Base-by-base conservation (phyloP, 192 early-diverging fungal genomes). In the Anaeromyces robustus region DNA sequence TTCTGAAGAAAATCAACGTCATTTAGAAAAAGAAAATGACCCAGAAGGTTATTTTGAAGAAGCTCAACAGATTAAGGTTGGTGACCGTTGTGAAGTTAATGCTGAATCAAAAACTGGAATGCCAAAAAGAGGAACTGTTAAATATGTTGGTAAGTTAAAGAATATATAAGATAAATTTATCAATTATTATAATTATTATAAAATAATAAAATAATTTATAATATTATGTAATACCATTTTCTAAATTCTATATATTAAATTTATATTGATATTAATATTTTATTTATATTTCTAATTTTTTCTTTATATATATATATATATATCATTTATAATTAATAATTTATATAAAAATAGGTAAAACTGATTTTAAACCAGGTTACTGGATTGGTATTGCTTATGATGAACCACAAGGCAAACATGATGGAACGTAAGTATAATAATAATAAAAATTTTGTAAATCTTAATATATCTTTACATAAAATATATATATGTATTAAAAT, bases 301-400 rank as follows among this genome's bases (percentile, higher is more conserved):
- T n/a, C n/a, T n/a, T n/a, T n/a, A n/a, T n/a, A n/a, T n/a, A n/a
- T n/a, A n/a, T n/a, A n/a, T n/a, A n/a, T n/a, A 34, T 7, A 34
- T 34, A 34, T 3, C 12, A 34, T 7, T 34, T 34, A 34, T 34
- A 34, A 34, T 34, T 7, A 34, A 34, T 34, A 34, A 34, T 34
- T 34, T 34, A 34, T 34, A 78, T 28, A 81, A 81, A 80, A 77
- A 30, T 82, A 87, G 92, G 92, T 22, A 79, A 81, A 29, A 89
- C 92, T 0, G 83, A 90, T 80, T 96, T 98, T 83, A 93, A 96
- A 82, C 85, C 91, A 0, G 97, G 97, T 7, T 89, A 88, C 78
- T 99, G 97, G 97, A 92, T 97, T 28, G 97, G 97, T 80, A 85
- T 99, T 26, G 91, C 96, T 82, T 97, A 95, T 80, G 97, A 99